Evolutionary conservation across 1,284 basidiomycete species (phyloP), one percentile per base, ranked within the genome.

Genomic region (Cutaneotrichosporon sp.): DNA sequence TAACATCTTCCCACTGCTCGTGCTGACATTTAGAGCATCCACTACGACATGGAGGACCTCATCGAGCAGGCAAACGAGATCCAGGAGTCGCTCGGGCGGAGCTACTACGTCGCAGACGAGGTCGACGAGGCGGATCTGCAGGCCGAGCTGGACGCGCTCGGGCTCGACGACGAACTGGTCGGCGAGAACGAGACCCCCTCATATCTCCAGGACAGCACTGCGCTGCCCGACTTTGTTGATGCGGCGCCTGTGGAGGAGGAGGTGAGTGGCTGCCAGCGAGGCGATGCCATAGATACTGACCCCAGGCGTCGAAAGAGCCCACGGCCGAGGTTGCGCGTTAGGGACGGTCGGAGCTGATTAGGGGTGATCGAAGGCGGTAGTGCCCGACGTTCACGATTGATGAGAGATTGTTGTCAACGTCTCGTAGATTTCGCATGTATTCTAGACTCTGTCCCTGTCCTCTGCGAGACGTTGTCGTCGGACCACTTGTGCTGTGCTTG

Each of bases 61-160:
- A 79, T 99, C 57, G 96, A 98, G 66, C 90, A 94, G 72, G 90
- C 93, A 3, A 97, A 97, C 69, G 94, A 98, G 72, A 91, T 99
- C 47, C 94, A 98, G 70, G 94, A 97, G 72, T 85, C 87, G 32
- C 77, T 99, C 34, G 90, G 88, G 10, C 80, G 94, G 58, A 94
- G 90, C 29, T 99, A 98, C 72, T 90, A 87, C 25, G 90, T 98
- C 0, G 94, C 94, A 14, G 96, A 99, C 63, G 96, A 98, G 72
- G 80, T 99, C 41, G 96, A 99, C 77, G 94, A 99, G 73, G 90
- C 87, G 12, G 96, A 98, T 72, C 80, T 99, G 5, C 87, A 97
- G 80, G 96, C 96, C 46, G 91, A 96, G 76, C 79, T 96, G 17
- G 91, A 94, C 60, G 91, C 91, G 2, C 77, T 96, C 27, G 84